Conservation (phyloP, 495 filamentous ascomycete species). For the Lindgomyces ingoldianus region DNA sequence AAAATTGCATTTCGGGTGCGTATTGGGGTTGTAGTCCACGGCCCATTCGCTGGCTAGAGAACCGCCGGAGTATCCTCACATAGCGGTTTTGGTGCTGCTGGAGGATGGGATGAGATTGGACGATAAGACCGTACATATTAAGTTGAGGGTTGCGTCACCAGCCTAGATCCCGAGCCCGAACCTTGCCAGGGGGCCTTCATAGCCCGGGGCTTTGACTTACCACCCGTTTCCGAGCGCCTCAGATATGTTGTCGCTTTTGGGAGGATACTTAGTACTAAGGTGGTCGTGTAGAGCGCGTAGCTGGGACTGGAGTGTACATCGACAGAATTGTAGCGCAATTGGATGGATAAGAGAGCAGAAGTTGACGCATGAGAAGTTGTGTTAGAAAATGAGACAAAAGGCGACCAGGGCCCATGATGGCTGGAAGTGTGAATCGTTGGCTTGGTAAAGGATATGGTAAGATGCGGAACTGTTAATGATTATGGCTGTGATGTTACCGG, state of each 20-base stretch:
- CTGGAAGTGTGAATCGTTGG: slow-evolving; percentile 49
- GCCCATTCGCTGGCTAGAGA: slow-evolving; percentile 57
- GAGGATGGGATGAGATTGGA: not conserved
- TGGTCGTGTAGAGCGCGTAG: slow-evolving; percentile 38
- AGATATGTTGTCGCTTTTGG: not conserved
- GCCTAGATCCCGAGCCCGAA: slow-evolving; percentile 47
- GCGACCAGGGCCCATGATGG: slow-evolving; percentile 53
- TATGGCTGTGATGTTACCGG: slow-evolving; percentile 46
- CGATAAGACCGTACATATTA: slow-evolving; percentile 48
- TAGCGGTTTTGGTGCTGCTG: not conserved
- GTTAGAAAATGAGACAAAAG: slow-evolving; percentile 47
- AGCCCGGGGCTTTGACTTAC: slow-evolving; percentile 54
- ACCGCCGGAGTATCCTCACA: slow-evolving; percentile 64
- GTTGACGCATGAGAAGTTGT: slow-evolving; percentile 9
- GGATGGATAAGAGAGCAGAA: slow-evolving; percentile 48
- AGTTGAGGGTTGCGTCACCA: slow-evolving; percentile 53
- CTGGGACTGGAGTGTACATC: slow-evolving; percentile 43
- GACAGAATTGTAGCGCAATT: slow-evolving; percentile 50
- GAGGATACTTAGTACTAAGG: slow-evolving; percentile 41
- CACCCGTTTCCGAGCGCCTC: slow-evolving; percentile 43
- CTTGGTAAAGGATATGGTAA: slow-evolving; percentile 56
- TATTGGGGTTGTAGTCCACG: slow-evolving; percentile 55
- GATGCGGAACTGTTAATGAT: slow-evolving; percentile 35
- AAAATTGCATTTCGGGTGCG: slow-evolving; percentile 56
- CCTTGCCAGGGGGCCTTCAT: slow-evolving; percentile 49